Evolutionary conservation across 2,329 filamentous ascomycete genomes (phyloP).

Genomic region (Colletotrichum sp.): DNA sequence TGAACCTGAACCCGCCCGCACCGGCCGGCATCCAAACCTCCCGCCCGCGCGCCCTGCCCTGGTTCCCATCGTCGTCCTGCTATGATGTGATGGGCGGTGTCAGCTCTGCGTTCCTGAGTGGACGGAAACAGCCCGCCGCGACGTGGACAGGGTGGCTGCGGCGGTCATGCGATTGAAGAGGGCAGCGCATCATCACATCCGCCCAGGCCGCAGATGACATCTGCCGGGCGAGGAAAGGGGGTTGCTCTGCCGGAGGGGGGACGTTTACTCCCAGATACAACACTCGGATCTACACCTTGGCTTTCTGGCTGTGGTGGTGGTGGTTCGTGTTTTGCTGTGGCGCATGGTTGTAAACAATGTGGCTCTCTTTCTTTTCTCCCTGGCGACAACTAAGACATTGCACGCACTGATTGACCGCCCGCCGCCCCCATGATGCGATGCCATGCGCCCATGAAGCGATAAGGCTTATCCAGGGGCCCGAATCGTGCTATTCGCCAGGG

Average conservation of each 20-base stretch:
- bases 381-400: background rate
- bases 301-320: background rate
- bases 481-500: background rate
- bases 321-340: background rate
- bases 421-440: background rate
- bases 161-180: conserved; percentile 7
- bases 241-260: background rate
- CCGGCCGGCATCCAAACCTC: background rate
- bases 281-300: background rate
- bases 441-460: conserved; percentile 1
- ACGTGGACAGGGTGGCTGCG: conserved; percentile 17
- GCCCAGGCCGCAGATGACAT: conserved; percentile 10
- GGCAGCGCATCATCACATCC: background rate
- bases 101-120: conserved; percentile 5
- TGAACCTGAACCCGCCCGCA: background rate
- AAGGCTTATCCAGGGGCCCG: background rate
- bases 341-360: background rate
- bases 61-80: background rate
- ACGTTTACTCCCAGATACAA: background rate
- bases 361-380: background rate
- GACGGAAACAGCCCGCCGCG: conserved; percentile 13
- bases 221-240: conserved; percentile 2
- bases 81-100: conserved; percentile 14
- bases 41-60: background rate
- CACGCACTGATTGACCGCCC: background rate